Base-by-base conservation (phyloP, 768 basidiomycete genomes). In the Plicaturopsis crispa region DNA sequence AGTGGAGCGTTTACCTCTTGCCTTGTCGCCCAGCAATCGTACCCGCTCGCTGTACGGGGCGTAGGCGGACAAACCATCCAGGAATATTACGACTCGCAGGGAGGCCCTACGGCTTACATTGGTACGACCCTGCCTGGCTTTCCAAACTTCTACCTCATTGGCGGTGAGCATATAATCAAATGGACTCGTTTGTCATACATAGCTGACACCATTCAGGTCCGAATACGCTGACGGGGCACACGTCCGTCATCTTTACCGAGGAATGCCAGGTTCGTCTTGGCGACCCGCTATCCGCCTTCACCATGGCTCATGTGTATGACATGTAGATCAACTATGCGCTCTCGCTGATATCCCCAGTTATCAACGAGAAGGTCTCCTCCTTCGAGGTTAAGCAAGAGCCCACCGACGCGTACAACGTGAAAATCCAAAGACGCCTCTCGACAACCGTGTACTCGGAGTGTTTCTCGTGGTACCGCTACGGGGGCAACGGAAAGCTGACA, bases 71-170 rank as follows among this genome's bases (percentile, higher is more conserved):
- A 53, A 35, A 61, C 61, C 2, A 51, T 69, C n/a, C 57, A 63
- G 44, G 62, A 65, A 33, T 70, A 67, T 40, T 69, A 55, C 40
- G 52, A 60, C 8, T 44, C 54, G 5, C 50, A 62, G n/a, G 56
- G 56, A 0, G 70, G 70, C 0, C 65, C 70, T 7, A 58, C 59
- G 33, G 69, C 69, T 13, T 72, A 72, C 46, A 48, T 63, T 6
- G 70, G 68, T 19, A 69, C 65, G 1, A 54, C 58, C 4, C 40
- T 66, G 4, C 67, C 70, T 21, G 62, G 61, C 8, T 73, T 73
- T 46, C 71, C 71, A 0, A 72, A 72, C 43, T 62, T 68, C 40
- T 70, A 55, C 46, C 52, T 57, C 6, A 36, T 72, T 4, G 24
- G 43, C 11, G 48, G 40, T 43, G 12, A 16, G 35, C 22, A 12